phyloP scores from a whole-genome alignment of 352 stramenopile genomes.

The Globisporangium sylvaticum region DNA sequence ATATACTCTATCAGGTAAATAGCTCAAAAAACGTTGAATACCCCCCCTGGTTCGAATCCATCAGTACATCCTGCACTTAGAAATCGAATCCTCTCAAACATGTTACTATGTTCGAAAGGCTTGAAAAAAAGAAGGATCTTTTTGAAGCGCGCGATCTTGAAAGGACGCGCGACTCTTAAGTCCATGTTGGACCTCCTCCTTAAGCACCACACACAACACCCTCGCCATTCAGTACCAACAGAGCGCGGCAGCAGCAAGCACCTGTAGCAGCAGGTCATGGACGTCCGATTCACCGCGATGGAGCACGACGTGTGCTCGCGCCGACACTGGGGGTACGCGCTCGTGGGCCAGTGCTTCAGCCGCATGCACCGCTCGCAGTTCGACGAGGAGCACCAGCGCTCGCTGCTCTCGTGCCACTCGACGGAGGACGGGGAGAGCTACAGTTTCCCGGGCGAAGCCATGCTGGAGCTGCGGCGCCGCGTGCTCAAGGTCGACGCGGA shows the following conservation, averaged over 20 bases:
- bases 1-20: too few relatives aligned
- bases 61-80: neutral
- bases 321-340: constrained; percentile 25
- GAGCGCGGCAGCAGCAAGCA: neutral
- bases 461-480: constrained; percentile 64
- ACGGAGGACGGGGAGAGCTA: constrained; percentile 25
- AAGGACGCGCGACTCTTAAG: neutral
- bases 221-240: too few relatives aligned
- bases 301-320: neutral
- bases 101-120: neutral
- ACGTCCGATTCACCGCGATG: neutral
- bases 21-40: too few relatives aligned
- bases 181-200: neutral
- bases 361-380: constrained; percentile 53
- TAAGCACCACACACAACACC: too few relatives aligned
- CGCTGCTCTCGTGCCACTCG: constrained; percentile 52
- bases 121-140: neutral
- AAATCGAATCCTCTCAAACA: neutral
- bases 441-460: constrained; percentile 46
- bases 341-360: constrained; percentile 57
- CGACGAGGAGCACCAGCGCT: constrained; percentile 66
- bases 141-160: neutral
- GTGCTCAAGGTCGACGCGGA: constrained; percentile 46
- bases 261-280: neutral
- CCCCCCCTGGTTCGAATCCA: neutral